These are phyloP conservation scores for Penicillium glabrum DNA, from an alignment of 2,329 filamentous ascomycete genomes.

Conservation along the genomic window DNA sequence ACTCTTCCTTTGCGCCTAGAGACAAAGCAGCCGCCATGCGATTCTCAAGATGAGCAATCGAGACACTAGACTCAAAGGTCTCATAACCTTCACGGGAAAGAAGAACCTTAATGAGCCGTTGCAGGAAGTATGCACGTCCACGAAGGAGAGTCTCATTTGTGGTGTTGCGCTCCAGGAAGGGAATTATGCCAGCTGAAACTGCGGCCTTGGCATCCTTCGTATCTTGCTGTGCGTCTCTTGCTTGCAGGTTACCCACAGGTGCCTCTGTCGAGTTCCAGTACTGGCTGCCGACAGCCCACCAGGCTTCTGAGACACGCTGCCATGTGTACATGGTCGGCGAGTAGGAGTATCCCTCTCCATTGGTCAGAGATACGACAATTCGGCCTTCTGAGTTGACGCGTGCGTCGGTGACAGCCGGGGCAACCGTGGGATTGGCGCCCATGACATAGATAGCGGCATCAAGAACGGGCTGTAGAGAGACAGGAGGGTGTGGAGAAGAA, in stretches of 20 bases:
- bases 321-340: slow-evolving; percentile 81
- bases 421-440: slow-evolving; percentile 73
- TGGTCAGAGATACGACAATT: slow-evolving; percentile 85
- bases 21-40: slow-evolving; percentile 85
- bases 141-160: slow-evolving; percentile 90
- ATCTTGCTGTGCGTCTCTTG: slow-evolving; percentile 64
- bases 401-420: slow-evolving; percentile 84
- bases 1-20: slow-evolving; percentile 85
- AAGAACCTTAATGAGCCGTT: slow-evolving; percentile 85
- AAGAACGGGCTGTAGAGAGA: slow-evolving; percentile 83
- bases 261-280: slow-evolving; percentile 99
- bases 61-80: slow-evolving; percentile 84
- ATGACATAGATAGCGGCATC: slow-evolving; percentile 82
- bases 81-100: slow-evolving; percentile 89
- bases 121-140: slow-evolving; percentile 85
- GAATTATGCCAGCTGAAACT: slow-evolving; percentile 88
- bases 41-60: slow-evolving; percentile 93
- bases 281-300: slow-evolving; percentile 97
- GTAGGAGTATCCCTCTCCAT: slow-evolving; percentile 93
- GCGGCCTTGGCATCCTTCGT: slow-evolving; percentile 50
- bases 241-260: slow-evolving; percentile 76
- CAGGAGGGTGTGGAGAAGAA: slow-evolving; percentile 80
- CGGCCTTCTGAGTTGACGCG: slow-evolving; percentile 85
- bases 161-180: slow-evolving; percentile 88
- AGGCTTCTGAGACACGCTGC: slow-evolving; percentile 93